Base-by-base conservation (phyloP, 495 filamentous ascomycete genomes). In the Pseudoneurospora amorphoporcata region DNA sequence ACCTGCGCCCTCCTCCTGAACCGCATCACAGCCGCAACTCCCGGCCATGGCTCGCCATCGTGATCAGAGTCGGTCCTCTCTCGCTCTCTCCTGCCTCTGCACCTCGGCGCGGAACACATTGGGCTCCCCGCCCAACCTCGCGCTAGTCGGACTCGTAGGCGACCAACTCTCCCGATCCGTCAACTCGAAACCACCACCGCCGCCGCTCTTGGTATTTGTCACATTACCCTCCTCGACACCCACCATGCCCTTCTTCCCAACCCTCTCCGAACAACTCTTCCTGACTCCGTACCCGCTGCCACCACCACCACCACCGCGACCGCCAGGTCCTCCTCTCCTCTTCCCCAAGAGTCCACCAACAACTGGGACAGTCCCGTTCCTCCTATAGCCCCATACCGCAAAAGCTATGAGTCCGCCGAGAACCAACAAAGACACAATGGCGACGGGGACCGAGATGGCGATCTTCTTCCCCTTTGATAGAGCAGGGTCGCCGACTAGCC, bases 91-190 rank as follows among this genome's bases (percentile, higher is more conserved):
- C 74, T 82, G 80, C 61, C 79, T 68, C 74, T 74, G 73, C 35
- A 82, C 16, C 78, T 82, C 80, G 68, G 81, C 80, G 19, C 79
- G 70, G 71, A 82, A 82, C 29, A 82, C 78, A 69, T 82, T 81
- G 5, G 35, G 35, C 72, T 45, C 72, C 68, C 74, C 73, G 17
- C 17, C 37, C 47, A 16, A 41, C 2, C 72, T n/a, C 19, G 45
- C 47, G 6, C 39, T 39, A 35, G 32, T 71, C 42, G 61, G 39
- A 38, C 70, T 68, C 68, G 75, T 78, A 3, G 79, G 76, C 72
- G 78, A 78, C 79, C 80, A 81, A 69, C 80, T 80, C 6, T 76
- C 76, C 8, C 80, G 73, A 72, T 79, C 78, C 40, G 78, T 80
- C 70, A 82, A 40, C 75, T 80, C 72, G 68, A 80, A 75, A 29